These are phyloP conservation scores for Calycina herbarum DNA, from an alignment of 2,329 filamentous ascomycete genomes.

Conservation along the genomic window DNA sequence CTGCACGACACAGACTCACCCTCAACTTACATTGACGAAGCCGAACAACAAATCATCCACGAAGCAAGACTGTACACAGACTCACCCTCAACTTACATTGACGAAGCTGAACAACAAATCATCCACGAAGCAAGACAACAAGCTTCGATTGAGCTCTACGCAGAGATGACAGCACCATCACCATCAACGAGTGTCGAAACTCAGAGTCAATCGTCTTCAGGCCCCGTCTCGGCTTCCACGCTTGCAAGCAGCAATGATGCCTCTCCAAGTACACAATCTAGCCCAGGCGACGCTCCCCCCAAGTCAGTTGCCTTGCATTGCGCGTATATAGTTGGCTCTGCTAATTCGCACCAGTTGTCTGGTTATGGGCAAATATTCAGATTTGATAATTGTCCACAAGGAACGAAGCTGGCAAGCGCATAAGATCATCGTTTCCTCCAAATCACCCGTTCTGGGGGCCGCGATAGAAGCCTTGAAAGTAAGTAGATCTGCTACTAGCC, in stretches of 20 bases:
- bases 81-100: conserved; percentile 7
- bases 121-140: conserved; percentile 17
- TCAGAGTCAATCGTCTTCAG: not conserved
- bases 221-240: not conserved
- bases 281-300: not conserved
- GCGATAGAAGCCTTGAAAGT: conserved; percentile 18
- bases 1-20: not conserved
- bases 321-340: not conserved
- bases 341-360: conserved; percentile 22
- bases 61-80: conserved; percentile 9
- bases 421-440: conserved; percentile 29
- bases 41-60: conserved; percentile 20
- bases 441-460: conserved; percentile 27
- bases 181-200: not conserved
- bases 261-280: not conserved
- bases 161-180: not conserved
- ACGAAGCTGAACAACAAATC: conserved; percentile 21
- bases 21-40: conserved; percentile 15
- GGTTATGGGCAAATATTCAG: conserved; percentile 29
- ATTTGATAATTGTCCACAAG: conserved; percentile 28
- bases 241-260: conserved; percentile 4
- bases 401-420: conserved; percentile 28
- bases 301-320: not conserved
- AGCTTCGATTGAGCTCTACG: not conserved
- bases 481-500: not conserved